Evolutionary conservation across 2,329 filamentous ascomycete species (phyloP), one percentile per base, ranked within the genome.

Genomic region (Verticillium tricorpus): DNA sequence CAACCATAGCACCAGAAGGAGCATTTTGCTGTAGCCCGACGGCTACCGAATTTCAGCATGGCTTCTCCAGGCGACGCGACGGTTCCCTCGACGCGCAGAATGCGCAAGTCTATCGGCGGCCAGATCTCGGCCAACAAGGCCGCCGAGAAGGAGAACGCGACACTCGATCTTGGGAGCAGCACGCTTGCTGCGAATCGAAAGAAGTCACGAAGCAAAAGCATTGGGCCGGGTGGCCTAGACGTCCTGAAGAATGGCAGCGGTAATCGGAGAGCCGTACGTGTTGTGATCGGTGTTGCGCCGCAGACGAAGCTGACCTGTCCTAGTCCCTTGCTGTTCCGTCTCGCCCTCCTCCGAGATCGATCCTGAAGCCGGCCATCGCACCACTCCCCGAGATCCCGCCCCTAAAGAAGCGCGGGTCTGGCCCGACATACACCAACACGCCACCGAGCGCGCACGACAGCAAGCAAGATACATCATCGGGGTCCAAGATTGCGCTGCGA

Each of bases 141-240:
- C n/a, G 73, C 73, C 71, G 89, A 92, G 69, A 93, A 92, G 75
- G 92, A 96, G 72, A 96, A 96, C 81, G 83, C 85, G 71, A 91
- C 89, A 3, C 77, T 88, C 54, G 88, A 92, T 67, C 74, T 90
- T 61, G 83, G 81, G 64, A 82, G 83, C 66, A 50, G 45, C n/a
- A 77, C 79, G 62, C 71, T 82, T 67, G 81, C 79, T 34, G 80
- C 79, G 62, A 81, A 75, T 70, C 80, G 83, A 65, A 84, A 83
- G 78, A 94, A 93, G 77, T 91, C 89, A 62, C 88, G 95, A 67
- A 97, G 94, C 77, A 98, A 97, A 81, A 98, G 94, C 77, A 89
- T 99, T 68, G 95, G 95, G 2, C 94, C 95, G 17, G 95, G 94
- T 58, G 93, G 93, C 31, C 77, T 97, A 56, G 93, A 96, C 80